Conservation (phyloP, 129 eudicot genomes). For the Silybum marianum region DNA sequence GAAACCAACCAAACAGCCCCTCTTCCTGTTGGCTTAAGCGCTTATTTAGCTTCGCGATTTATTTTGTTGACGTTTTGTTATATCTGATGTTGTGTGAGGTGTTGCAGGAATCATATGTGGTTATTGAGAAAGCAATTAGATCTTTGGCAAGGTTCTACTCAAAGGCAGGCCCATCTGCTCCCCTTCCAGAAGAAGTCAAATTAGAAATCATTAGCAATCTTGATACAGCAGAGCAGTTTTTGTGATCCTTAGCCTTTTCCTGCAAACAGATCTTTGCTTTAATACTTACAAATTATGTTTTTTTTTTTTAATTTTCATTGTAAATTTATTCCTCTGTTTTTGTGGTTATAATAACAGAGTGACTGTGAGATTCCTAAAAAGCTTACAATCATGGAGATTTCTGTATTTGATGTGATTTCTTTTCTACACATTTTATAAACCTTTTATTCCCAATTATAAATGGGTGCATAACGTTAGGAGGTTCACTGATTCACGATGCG, state of each 20-base stretch:
- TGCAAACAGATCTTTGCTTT: neutral
- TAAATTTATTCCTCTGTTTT: neutral
- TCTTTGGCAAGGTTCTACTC: slow-evolving; percentile 87
- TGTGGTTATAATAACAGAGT: too few relatives aligned
- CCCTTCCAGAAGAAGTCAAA: slow-evolving; percentile 74
- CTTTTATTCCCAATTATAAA: too few relatives aligned
- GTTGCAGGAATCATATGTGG: slow-evolving; percentile 84
- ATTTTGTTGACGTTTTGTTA: neutral
- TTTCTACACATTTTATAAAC: neutral
- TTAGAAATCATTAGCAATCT: slow-evolving; percentile 61
- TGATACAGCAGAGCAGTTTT: slow-evolving; percentile 58
- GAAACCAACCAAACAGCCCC: too few relatives aligned
- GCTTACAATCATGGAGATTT: too few relatives aligned
- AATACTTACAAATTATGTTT: neutral
- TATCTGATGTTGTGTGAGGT: neutral
- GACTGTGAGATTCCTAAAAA: too few relatives aligned
- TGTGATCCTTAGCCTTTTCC: slow-evolving; percentile 29
- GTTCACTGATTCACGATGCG: too few relatives aligned
- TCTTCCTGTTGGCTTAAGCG: too few relatives aligned
- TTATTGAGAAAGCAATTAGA: slow-evolving; percentile 82
- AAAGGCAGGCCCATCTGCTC: slow-evolving; percentile 92
- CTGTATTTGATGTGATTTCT: too few relatives aligned
- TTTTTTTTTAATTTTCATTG: neutral
- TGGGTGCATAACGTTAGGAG: too few relatives aligned
- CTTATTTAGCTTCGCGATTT: too few relatives aligned